Evolutionary conservation across 2,329 filamentous ascomycete genomes (phyloP).

Genomic region (Ophiocordyceps camponoti-floridani): DNA sequence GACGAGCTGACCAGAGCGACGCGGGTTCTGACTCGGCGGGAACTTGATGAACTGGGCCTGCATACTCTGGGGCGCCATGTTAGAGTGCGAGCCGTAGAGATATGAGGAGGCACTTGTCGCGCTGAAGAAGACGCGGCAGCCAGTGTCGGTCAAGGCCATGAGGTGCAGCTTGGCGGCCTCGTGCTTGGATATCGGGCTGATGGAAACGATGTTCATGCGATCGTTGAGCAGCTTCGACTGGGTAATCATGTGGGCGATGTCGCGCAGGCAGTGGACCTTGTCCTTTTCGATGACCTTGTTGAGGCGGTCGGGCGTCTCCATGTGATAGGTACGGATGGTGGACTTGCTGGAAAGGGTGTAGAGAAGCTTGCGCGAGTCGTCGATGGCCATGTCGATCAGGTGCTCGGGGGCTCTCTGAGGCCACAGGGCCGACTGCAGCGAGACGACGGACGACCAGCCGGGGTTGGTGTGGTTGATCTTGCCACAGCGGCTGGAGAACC

Average conservation of each 20-base stretch:
- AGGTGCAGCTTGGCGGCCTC: constrained; percentile 75
- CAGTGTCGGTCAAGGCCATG: constrained; percentile 78
- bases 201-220: constrained; percentile 58
- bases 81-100: constrained; percentile 40
- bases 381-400: constrained; percentile 65
- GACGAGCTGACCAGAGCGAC: constrained; percentile 11
- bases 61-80: constrained; percentile 73
- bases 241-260: constrained; percentile 76
- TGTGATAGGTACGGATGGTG: constrained; percentile 80
- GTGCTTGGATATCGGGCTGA: constrained; percentile 64
- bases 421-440: constrained; percentile 31
- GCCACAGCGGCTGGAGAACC: constrained; percentile 78
- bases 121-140: constrained; percentile 82
- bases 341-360: constrained; percentile 82
- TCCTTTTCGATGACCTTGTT: constrained; percentile 49
- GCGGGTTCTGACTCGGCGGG: constrained; percentile 38
- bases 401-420: constrained; percentile 36
- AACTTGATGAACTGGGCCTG: constrained; percentile 96
- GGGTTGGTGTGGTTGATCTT: constrained; percentile 78
- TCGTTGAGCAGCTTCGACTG: constrained; percentile 53
- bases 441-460: constrained; percentile 48
- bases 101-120: constrained; percentile 63
- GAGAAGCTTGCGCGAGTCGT: constrained; percentile 73
- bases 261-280: constrained; percentile 39
- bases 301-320: constrained; percentile 47